These are phyloP conservation scores for Epichloe festucae DNA, from an alignment of 2,329 filamentous ascomycete genomes.

Conservation along the genomic window DNA sequence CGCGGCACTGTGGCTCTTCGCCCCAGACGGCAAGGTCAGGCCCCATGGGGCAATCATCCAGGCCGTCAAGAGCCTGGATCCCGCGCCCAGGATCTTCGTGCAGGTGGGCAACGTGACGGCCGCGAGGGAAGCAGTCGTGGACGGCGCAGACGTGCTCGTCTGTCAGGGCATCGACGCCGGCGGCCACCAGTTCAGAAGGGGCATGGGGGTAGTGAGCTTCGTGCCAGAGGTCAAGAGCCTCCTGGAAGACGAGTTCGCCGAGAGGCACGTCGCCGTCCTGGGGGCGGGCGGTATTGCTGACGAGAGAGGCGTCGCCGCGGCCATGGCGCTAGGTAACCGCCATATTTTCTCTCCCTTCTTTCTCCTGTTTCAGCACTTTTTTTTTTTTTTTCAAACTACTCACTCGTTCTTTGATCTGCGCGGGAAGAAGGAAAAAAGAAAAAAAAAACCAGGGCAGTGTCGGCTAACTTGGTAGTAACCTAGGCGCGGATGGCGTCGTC, in stretches of 20 bases:
- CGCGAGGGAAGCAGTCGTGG: constrained; percentile 33
- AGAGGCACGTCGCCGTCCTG: constrained; percentile 27
- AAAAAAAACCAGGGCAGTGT: no score
- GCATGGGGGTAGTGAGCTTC: constrained; percentile 40
- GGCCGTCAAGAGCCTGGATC: constrained; percentile 17
- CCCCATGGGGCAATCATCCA: constrained; percentile 24
- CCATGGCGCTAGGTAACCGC: constrained; percentile 37
- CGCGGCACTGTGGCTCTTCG: constrained; percentile 55
- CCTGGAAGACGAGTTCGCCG: constrained; percentile 24
- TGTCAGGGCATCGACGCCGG: constrained; percentile 52
- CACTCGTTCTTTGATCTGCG: no score
- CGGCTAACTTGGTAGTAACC: neutral
- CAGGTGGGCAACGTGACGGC: constrained; percentile 48
- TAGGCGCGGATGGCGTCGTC: constrained; percentile 28
- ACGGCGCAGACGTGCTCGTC: constrained; percentile 44
- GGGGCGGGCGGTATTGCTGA: constrained; percentile 50
- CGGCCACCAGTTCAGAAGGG: constrained; percentile 45
- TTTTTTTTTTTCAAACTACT: no score
- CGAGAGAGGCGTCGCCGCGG: constrained; percentile 40
- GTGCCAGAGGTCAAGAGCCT: constrained; percentile 43
- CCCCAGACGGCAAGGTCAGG: constrained; percentile 33
- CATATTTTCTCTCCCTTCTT: no score
- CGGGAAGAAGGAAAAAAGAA: no score
- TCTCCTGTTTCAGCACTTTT: no score
- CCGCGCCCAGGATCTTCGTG: constrained; percentile 38